These are phyloP conservation scores for Baeospora myosura DNA, from an alignment of 1,284 basidiomycete species.

Conservation along the genomic window DNA sequence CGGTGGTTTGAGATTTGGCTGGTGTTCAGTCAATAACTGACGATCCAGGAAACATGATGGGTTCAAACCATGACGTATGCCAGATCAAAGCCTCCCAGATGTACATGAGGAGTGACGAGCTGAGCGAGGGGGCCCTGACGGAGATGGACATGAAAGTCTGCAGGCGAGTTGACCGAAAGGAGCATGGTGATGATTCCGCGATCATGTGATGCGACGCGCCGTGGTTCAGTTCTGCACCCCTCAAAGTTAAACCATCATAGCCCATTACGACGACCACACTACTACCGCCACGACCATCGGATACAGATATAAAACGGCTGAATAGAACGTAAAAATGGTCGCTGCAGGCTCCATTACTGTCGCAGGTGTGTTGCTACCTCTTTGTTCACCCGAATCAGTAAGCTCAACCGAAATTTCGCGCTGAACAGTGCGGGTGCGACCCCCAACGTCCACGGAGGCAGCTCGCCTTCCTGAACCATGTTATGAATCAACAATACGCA, in stretches of 20 bases:
- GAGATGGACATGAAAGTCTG: slow-evolving; percentile 96
- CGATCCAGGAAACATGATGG: slow-evolving; percentile 12
- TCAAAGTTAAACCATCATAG: not conserved
- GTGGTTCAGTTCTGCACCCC: slow-evolving; percentile 28
- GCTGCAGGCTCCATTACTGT: slow-evolving; percentile 82
- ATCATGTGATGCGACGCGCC: slow-evolving; percentile 34
- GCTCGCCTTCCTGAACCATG: slow-evolving; percentile 69
- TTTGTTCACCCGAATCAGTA: slow-evolving; percentile 1
- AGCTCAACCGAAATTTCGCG: slow-evolving; percentile 12
- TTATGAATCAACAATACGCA: slow-evolving; percentile 64
- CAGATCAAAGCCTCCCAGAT: slow-evolving; percentile 80
- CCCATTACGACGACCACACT: not conserved
- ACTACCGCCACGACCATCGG: not conserved
- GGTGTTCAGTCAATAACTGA: slow-evolving; percentile 13
- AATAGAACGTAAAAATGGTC: slow-evolving; percentile 56
- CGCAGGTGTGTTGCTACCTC: slow-evolving; percentile 47
- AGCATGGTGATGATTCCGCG: slow-evolving; percentile 35
- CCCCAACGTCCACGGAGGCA: slow-evolving; percentile 78
- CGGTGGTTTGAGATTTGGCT: slow-evolving; percentile 95
- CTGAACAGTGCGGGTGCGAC: slow-evolving; percentile 78
- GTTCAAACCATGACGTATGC: slow-evolving; percentile 92
- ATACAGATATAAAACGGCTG: too few relatives aligned
- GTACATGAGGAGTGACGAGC: slow-evolving; percentile 88
- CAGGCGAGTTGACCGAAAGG: slow-evolving; percentile 73
- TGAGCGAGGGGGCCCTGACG: slow-evolving; percentile 80